These are phyloP conservation scores for Chalciporus sphaerocephalus DNA, from an alignment of 768 basidiomycete species.

Conservation along the genomic window DNA sequence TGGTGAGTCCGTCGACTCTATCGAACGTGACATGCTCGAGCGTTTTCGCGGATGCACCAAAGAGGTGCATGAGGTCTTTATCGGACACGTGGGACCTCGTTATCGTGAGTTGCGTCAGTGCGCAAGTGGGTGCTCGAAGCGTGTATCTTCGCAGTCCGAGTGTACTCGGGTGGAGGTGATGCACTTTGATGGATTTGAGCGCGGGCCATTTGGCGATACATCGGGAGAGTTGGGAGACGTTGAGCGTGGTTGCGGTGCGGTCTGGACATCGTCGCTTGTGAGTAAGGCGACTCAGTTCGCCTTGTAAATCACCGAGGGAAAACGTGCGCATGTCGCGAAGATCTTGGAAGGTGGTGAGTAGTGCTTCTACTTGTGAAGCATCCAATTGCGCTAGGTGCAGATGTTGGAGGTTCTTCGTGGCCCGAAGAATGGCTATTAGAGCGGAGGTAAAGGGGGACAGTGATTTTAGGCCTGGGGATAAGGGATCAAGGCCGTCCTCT, in stretches of 20 bases:
- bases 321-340: constrained; percentile 11
- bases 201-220: constrained; percentile 16
- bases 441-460: constrained; percentile 13
- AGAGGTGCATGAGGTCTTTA: constrained; percentile 16
- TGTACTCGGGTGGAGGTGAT: constrained; percentile 13
- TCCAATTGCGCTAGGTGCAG: constrained; percentile 16
- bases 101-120: constrained; percentile 19
- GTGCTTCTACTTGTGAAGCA: constrained; percentile 6
- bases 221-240: constrained; percentile 16
- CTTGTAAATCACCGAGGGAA: constrained; percentile 11
- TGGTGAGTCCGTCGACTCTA: constrained; percentile 17
- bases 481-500: not conserved
- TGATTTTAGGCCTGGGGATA: not conserved
- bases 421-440: constrained; percentile 15
- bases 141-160: constrained; percentile 11
- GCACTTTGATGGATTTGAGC: constrained; percentile 11
- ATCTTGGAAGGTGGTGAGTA: constrained; percentile 6
- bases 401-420: constrained; percentile 14
- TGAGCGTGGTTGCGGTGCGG: constrained; percentile 1
- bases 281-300: not conserved
- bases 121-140: constrained; percentile 14
- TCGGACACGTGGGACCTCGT: constrained; percentile 13
- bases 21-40: constrained; percentile 21
- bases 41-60: constrained; percentile 6
- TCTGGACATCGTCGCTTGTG: not conserved